A percentile compares a stretch with the other conserved stretches of the same genome.
Evolutionary conservation across 352 stramenopile genomes (phyloP).

Genomic region (Globisporangium okanoganense): DNA sequence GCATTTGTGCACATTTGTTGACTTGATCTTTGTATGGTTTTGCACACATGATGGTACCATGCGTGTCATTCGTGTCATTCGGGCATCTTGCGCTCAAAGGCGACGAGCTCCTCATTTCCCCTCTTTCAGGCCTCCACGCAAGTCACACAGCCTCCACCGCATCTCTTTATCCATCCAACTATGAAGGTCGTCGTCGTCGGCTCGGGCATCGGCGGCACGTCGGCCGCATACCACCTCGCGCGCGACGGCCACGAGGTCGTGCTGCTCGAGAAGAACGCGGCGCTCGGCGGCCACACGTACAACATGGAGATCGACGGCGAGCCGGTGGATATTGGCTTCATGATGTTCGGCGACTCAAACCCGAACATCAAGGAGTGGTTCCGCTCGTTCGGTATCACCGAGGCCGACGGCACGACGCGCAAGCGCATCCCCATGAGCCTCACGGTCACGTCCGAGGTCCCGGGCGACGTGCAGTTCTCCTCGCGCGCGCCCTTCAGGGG

Average conservation of each 20-base stretch:
- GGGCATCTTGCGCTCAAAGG: not conserved
- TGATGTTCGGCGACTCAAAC: constrained; percentile 90
- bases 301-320: constrained; percentile 86
- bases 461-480: constrained; percentile 83
- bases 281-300: constrained; percentile 79
- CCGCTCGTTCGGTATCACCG: constrained; percentile 78
- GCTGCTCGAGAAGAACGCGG: constrained; percentile 79
- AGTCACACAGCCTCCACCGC: too few relatives aligned
- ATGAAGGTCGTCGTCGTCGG: constrained; percentile 88
- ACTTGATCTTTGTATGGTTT: too few relatives aligned
- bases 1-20: too few relatives aligned
- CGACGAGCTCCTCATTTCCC: constrained; percentile 7
- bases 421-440: constrained; percentile 88
- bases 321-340: constrained; percentile 85
- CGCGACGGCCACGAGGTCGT: constrained; percentile 83
- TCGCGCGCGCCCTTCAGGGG: constrained; percentile 73
- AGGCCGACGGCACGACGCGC: constrained; percentile 81
- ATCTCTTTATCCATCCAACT: not conserved
- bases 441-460: constrained; percentile 78
- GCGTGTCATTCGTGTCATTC: not conserved
- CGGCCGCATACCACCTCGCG: constrained; percentile 77
- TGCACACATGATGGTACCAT: too few relatives aligned
- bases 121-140: constrained; percentile 10
- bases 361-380: constrained; percentile 91
- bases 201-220: constrained; percentile 79